These are phyloP conservation scores for Mesembryanthemum crystallinum DNA, from an alignment of 148 eudicot genomes.

Conservation along the genomic window DNA sequence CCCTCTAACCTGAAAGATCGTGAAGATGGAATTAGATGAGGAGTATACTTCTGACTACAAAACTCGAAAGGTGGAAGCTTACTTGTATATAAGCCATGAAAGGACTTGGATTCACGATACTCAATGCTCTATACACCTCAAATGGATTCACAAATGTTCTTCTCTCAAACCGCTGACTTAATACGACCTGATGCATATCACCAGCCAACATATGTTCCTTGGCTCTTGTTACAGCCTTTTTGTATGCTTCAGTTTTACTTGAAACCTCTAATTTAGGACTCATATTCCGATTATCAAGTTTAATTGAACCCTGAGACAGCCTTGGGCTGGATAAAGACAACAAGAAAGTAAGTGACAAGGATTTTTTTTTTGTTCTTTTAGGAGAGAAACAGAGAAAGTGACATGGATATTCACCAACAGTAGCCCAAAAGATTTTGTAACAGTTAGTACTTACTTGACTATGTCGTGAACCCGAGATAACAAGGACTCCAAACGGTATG, in stretches of 20 bases:
- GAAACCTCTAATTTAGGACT: slow-evolving; percentile 53
- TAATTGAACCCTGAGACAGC: slow-evolving; percentile 69
- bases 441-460: slow-evolving; percentile 60
- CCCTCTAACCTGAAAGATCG: slow-evolving; percentile 66
- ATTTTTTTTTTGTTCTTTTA: too few species aligned
- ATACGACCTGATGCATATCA: slow-evolving; percentile 68
- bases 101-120: slow-evolving; percentile 91
- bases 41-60: neutral
- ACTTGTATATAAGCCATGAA: slow-evolving; percentile 96
- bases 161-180: slow-evolving; percentile 86
- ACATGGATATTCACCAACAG: neutral
- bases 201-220: slow-evolving; percentile 88
- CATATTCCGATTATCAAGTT: slow-evolving; percentile 47
- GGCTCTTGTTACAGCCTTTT: slow-evolving; percentile 60
- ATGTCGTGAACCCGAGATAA: slow-evolving; percentile 73
- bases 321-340: slow-evolving; percentile 58
- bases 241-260: slow-evolving; percentile 60
- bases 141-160: slow-evolving; percentile 91
- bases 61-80: slow-evolving; percentile 13
- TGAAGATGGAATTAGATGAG: slow-evolving; percentile 3
- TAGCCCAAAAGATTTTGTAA: too few species aligned
- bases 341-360: slow-evolving; percentile 4
- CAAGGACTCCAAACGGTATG: slow-evolving; percentile 51
- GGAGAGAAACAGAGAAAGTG: too few species aligned
- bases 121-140: slow-evolving; percentile 86